Conservation (phyloP, 768 basidiomycete species). For the Boletus rex-veris region DNA sequence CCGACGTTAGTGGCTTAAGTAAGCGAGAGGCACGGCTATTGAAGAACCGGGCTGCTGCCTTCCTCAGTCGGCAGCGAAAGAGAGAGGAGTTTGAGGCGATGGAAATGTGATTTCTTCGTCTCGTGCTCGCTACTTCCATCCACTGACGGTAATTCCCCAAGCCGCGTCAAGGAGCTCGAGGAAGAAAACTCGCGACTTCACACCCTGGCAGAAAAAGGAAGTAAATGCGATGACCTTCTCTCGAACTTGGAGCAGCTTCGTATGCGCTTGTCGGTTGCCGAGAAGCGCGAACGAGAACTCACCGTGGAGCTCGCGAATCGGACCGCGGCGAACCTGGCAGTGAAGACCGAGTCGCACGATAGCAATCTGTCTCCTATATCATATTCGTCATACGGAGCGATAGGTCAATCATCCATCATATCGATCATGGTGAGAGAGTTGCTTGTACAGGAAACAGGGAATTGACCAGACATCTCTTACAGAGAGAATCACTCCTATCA, state of each 20-base stretch:
- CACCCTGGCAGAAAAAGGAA: constrained; percentile 49
- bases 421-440: constrained; percentile 60
- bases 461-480: constrained; percentile 13
- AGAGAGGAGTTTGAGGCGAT: constrained; percentile 89
- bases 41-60: constrained; percentile 90
- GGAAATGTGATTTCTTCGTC: constrained; percentile 67
- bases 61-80: constrained; percentile 87
- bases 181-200: constrained; percentile 77
- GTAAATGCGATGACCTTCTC: constrained; percentile 39
- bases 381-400: constrained; percentile 30
- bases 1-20: constrained; percentile 82
- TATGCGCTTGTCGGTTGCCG: constrained; percentile 57
- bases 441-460: not conserved
- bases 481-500: constrained; percentile 68
- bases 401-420: constrained; percentile 56
- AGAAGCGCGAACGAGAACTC: constrained; percentile 66
- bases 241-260: constrained; percentile 67
- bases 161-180: constrained; percentile 81
- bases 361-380: constrained; percentile 45
- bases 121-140: constrained; percentile 4
- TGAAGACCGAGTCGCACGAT: constrained; percentile 63
- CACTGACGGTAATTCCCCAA: constrained; percentile 33
- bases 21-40: constrained; percentile 90
- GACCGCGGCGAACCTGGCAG: constrained; percentile 33
- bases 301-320: constrained; percentile 53